phyloP scores from a whole-genome alignment of 257 asterid genomes.

The Solanum rostratum region DNA sequence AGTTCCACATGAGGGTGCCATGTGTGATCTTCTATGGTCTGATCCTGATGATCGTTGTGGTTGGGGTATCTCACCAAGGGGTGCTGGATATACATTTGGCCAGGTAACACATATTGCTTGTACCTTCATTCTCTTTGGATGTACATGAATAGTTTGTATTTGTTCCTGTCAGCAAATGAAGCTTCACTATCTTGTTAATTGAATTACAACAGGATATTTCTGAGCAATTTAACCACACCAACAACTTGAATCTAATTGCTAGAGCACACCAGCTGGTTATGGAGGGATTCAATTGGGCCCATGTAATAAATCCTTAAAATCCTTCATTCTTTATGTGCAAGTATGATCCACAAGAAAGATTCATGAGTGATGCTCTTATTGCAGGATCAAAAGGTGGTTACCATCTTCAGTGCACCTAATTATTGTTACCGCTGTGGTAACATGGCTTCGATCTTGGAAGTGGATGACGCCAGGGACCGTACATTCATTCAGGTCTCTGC shows the following conservation, averaged over 20 bases:
- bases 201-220: constrained; percentile 50
- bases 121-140: background rate
- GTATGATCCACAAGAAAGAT: background rate
- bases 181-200: background rate
- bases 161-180: background rate
- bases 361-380: background rate
- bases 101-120: constrained; percentile 26
- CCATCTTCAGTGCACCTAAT: constrained; percentile 77
- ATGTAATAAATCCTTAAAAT: constrained; percentile 25
- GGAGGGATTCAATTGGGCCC: constrained; percentile 93
- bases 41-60: constrained; percentile 90
- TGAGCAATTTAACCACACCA: constrained; percentile 72
- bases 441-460: constrained; percentile 81
- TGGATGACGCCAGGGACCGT: constrained; percentile 68
- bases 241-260: constrained; percentile 70
- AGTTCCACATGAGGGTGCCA: constrained; percentile 90
- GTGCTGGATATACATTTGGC: constrained; percentile 88
- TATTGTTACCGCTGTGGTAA: constrained; percentile 83
- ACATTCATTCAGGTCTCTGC: constrained; percentile 56
- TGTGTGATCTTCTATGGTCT: constrained; percentile 87
- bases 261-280: constrained; percentile 90
- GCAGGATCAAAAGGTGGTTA: constrained; percentile 80
- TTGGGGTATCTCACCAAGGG: constrained; percentile 90
- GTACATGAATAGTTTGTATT: background rate
- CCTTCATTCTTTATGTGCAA: background rate